phyloP scores from a whole-genome alignment of 2,329 filamentous ascomycete genomes.

The Colletotrichum chrysophilum region DNA sequence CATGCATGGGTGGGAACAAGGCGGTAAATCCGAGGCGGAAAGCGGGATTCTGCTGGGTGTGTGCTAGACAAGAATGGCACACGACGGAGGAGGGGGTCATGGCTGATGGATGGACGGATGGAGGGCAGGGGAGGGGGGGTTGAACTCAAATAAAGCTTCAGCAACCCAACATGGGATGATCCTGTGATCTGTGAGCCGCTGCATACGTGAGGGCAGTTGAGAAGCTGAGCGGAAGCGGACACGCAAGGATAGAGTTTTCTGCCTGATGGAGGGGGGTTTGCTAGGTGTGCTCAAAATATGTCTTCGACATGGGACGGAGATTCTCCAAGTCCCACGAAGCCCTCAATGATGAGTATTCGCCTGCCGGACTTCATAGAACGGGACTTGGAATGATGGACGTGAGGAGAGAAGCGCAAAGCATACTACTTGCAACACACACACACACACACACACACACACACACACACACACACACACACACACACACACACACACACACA shows the following conservation, averaged over 20 bases:
- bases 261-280: background rate
- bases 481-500: background rate
- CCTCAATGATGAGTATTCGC: background rate
- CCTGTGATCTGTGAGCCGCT: conserved; percentile 17
- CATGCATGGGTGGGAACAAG: background rate
- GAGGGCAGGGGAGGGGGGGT: background rate
- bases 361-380: background rate
- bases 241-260: background rate
- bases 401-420: background rate
- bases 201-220: background rate
- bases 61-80: background rate
- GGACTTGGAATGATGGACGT: background rate
- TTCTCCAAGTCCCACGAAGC: background rate
- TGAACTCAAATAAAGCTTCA: background rate
- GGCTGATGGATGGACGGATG: background rate
- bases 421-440: background rate
- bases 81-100: background rate
- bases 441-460: background rate
- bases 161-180: conserved; percentile 11
- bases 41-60: background rate
- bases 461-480: background rate
- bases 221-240: background rate
- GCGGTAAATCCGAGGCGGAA: background rate
- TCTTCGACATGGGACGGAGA: conserved; percentile 4
- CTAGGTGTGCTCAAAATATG: background rate